phyloP scores from a whole-genome alignment of 2,329 filamentous ascomycete species.

The Pestalotiopsis sp. region DNA sequence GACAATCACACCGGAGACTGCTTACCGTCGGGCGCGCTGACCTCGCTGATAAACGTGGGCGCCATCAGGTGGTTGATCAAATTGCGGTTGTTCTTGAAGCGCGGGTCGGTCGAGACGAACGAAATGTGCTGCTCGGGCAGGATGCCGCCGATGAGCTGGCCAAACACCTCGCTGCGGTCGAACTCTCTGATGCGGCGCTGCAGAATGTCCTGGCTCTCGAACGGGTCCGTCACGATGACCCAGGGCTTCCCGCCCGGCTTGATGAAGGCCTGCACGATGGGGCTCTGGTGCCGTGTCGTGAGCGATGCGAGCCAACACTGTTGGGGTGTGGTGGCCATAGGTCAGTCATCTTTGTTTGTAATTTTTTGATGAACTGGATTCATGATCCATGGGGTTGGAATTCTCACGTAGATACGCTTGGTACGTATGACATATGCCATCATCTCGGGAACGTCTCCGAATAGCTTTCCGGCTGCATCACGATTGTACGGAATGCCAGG shows the following conservation, averaged over 20 bases:
- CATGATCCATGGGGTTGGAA: neutral
- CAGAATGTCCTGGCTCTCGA: conserved; percentile 47
- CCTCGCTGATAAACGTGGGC: conserved; percentile 34
- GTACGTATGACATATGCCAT: conserved; percentile 37
- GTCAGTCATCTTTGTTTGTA: neutral
- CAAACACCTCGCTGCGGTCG: conserved; percentile 40
- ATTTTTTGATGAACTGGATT: neutral
- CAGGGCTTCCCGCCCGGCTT: conserved; percentile 44
- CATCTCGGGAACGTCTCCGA: conserved; percentile 47
- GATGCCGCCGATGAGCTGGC: conserved; percentile 34
- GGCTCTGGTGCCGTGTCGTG: conserved; percentile 35
- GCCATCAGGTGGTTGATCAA: conserved; percentile 42
- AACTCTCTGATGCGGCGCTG: conserved; percentile 46
- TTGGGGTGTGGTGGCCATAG: neutral
- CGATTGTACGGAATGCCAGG: conserved; percentile 49
- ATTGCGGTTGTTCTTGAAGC: conserved; percentile 28
- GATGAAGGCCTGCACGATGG: conserved; percentile 51
- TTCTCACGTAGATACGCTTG: conserved; percentile 33
- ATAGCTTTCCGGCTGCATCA: conserved; percentile 33
- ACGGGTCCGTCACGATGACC: conserved; percentile 45
- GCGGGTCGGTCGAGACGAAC: conserved; percentile 30
- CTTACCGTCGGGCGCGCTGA: conserved; percentile 32
- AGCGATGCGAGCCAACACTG: conserved; percentile 35
- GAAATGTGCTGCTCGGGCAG: conserved; percentile 36
- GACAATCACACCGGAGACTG: too few species aligned